phyloP scores from a whole-genome alignment of 202 grass and related monocot genomes.

The Schoenoplectus tabernaemontani region DNA sequence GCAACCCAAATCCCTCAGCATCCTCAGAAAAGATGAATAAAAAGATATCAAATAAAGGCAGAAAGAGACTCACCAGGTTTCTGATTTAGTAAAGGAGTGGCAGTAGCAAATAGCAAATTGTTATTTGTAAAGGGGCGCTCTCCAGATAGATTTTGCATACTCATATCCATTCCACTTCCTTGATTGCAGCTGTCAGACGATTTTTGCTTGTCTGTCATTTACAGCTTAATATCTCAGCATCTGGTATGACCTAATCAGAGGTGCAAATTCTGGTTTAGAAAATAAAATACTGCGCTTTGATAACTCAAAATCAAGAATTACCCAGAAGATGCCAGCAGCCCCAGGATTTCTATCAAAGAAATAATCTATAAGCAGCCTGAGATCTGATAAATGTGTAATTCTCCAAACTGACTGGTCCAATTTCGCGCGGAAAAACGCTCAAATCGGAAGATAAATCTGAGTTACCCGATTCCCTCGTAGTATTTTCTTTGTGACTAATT shows the following conservation, averaged over 20 bases:
- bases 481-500: too few species aligned
- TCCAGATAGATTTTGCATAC: not conserved
- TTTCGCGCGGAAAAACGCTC: too few species aligned
- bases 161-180: not conserved
- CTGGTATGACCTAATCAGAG: not conserved
- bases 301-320: not conserved
- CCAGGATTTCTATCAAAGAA: not conserved
- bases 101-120: not conserved
- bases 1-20: not conserved
- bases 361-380: not conserved
- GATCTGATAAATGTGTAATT: too few species aligned
- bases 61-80: slow-evolving; percentile 4
- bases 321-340: not conserved
- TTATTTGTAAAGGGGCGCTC: not conserved
- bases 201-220: not conserved
- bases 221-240: not conserved
- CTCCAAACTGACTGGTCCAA: too few species aligned
- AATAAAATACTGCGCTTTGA: not conserved
- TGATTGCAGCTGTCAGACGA: not conserved
- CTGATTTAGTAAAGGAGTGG: slow-evolving; percentile 5
- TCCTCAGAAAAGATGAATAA: not conserved
- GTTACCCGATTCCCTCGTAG: too few species aligned
- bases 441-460: too few species aligned
- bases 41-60: not conserved
- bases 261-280: not conserved